phyloP scores from a whole-genome alignment of 768 basidiomycete species.

The Suillus sp. region DNA sequence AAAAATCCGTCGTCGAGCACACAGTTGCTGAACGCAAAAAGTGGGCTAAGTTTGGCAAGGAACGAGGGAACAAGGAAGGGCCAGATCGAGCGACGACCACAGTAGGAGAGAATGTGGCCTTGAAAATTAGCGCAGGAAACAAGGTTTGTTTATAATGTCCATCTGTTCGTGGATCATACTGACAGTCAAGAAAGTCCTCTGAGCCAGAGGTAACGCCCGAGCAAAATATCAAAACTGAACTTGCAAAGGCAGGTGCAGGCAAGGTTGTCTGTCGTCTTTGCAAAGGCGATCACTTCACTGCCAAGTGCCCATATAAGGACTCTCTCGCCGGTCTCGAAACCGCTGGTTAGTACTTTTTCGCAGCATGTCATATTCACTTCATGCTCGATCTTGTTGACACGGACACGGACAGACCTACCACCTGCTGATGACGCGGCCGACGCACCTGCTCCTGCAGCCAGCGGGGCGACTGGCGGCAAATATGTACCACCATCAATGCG shows the following conservation, averaged over 20 bases:
- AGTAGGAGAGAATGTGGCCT: conserved; percentile 72
- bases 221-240: conserved; percentile 63
- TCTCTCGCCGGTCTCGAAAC: conserved; percentile 78
- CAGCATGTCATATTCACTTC: background rate
- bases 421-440: conserved; percentile 39
- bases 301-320: conserved; percentile 98
- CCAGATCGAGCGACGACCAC: conserved; percentile 94
- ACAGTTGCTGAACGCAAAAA: conserved; percentile 90
- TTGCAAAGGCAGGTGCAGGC: conserved; percentile 76
- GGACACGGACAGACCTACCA: conserved; percentile 37
- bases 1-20: conserved; percentile 93
- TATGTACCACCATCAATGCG: conserved; percentile 96
- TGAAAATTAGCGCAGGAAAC: conserved; percentile 65
- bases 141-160: conserved; percentile 43
- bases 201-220: conserved; percentile 71
- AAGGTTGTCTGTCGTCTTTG: conserved; percentile 93
- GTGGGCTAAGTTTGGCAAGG: conserved; percentile 93
- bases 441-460: conserved; percentile 27
- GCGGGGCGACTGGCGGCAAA: conserved; percentile 61
- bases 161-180: background rate
- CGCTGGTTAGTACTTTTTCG: conserved; percentile 42
- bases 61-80: conserved; percentile 83
- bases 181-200: conserved; percentile 41
- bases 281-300: conserved; percentile 96
- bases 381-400: conserved; percentile 2